Conservation (phyloP, 2,329 filamentous ascomycete genomes). For the Cercospora sp. region DNA sequence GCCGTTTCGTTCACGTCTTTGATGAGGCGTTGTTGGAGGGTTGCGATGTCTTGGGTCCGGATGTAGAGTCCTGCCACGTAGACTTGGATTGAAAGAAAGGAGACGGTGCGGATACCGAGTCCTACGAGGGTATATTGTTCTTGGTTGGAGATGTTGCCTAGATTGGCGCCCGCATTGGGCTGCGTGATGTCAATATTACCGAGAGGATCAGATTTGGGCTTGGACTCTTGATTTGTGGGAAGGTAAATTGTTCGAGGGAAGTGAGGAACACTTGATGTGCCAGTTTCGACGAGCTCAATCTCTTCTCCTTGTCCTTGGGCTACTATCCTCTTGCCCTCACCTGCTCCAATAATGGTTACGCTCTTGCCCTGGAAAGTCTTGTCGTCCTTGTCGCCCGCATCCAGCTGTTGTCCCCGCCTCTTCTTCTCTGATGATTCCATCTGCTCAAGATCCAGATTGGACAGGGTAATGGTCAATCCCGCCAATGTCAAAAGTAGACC, state of each 20-base stretch:
- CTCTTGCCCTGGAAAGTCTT: conserved; percentile 55
- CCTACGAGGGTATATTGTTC: conserved; percentile 85
- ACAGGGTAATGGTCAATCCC: conserved; percentile 34
- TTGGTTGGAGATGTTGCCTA: conserved; percentile 44
- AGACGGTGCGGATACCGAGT: conserved; percentile 83
- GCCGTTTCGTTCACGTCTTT: conserved; percentile 73
- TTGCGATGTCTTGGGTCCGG: conserved; percentile 75
- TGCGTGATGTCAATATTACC: conserved; percentile 22
- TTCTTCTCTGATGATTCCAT: conserved; percentile 34
- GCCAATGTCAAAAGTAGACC: conserved; percentile 39
- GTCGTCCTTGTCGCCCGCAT: conserved; percentile 38
- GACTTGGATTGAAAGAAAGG: conserved; percentile 85
- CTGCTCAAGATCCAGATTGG: conserved; percentile 39
- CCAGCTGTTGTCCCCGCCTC: conserved; percentile 33
- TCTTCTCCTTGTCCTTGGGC: conserved; percentile 54
- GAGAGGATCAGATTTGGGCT: conserved; percentile 17
- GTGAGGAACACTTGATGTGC: conserved; percentile 73
- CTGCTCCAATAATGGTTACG: conserved; percentile 62
- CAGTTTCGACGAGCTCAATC: conserved; percentile 74
- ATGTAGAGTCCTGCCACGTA: conserved; percentile 95
- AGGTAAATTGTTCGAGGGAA: conserved; percentile 75
- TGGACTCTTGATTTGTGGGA: conserved; percentile 46
- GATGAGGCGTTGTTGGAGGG: conserved; percentile 76
- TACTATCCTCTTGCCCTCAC: conserved; percentile 54
- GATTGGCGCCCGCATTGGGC: conserved; percentile 37